Evolutionary conservation across 2,329 filamentous ascomycete genomes (phyloP).

Genomic region (Microdochium nivale): DNA sequence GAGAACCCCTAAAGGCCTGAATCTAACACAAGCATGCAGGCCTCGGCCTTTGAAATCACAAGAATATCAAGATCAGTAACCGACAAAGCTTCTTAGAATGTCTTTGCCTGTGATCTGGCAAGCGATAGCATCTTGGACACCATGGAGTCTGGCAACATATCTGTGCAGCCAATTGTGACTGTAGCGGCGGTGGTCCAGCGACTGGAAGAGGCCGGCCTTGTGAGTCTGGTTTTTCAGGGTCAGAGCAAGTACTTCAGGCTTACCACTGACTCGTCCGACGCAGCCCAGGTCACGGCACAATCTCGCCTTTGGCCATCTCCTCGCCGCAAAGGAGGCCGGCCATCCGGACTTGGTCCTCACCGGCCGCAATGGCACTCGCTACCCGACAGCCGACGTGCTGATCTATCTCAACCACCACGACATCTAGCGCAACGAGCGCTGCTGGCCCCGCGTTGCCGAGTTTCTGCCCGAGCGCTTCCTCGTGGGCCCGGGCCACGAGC

Average conservation of each 20-base stretch:
- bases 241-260: neutral
- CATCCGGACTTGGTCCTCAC: slow-evolving; percentile 26
- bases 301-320: slow-evolving; percentile 18
- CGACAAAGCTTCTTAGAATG: too few species aligned
- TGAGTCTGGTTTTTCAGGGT: slow-evolving; percentile 3
- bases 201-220: slow-evolving; percentile 14
- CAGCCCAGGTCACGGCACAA: slow-evolving; percentile 20
- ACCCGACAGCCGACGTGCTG: slow-evolving; percentile 33
- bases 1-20: too few species aligned
- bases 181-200: slow-evolving; percentile 9
- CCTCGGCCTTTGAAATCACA: too few species aligned
- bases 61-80: too few species aligned
- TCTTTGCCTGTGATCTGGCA: too few species aligned
- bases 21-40: too few species aligned
- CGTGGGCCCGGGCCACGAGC: slow-evolving; percentile 21
- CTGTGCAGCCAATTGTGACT: too few species aligned
- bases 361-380: slow-evolving; percentile 31
- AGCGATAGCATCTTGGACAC: too few species aligned
- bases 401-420: slow-evolving; percentile 28
- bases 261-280: neutral
- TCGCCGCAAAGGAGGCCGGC: slow-evolving; percentile 21
- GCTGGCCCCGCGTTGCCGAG: slow-evolving; percentile 32
- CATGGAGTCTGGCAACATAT: too few species aligned
- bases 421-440: slow-evolving; percentile 27
- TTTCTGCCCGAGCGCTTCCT: slow-evolving; percentile 42